phyloP scores from a whole-genome alignment of 768 basidiomycete genomes.

The button mushroom (Agaricus bisporus) region DNA sequence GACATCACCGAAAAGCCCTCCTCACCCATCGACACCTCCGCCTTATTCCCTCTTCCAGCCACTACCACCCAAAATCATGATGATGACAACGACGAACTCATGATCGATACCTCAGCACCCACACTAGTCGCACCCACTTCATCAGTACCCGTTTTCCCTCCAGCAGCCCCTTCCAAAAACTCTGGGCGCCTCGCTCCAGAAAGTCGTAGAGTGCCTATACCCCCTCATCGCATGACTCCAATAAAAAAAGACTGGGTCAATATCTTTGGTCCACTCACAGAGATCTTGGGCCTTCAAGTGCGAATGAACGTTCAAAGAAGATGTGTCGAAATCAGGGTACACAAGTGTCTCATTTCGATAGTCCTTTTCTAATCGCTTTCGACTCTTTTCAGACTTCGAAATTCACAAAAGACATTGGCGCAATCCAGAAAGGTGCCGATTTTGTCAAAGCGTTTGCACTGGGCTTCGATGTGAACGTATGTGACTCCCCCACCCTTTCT shows the following conservation, averaged over 20 bases:
- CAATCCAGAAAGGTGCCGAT: slow-evolving; percentile 94
- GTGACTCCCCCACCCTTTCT: not conserved
- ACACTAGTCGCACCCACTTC: slow-evolving; percentile 32
- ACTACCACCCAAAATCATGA: slow-evolving; percentile 4
- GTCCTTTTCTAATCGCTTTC: not conserved
- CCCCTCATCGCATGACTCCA: slow-evolving; percentile 96
- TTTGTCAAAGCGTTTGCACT: slow-evolving; percentile 93
- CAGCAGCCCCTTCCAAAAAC: slow-evolving; percentile 49
- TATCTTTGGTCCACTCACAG: slow-evolving; percentile 92
- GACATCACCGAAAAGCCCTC: slow-evolving; percentile 16
- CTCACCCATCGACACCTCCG: slow-evolving; percentile 12
- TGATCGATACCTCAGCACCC: slow-evolving; percentile 28
- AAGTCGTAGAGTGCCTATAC: slow-evolving; percentile 83
- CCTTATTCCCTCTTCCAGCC: slow-evolving; percentile 7
- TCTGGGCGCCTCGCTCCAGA: slow-evolving; percentile 68
- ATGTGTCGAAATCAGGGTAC: slow-evolving; percentile 88
- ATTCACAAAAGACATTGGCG: slow-evolving; percentile 88
- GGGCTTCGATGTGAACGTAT: slow-evolving; percentile 92
- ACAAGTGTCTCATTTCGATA: slow-evolving; percentile 19
- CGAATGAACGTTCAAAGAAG: slow-evolving; percentile 92
- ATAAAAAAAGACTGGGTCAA: slow-evolving; percentile 95
- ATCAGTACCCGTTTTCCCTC: slow-evolving; percentile 61
- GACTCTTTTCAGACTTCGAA: slow-evolving; percentile 68
- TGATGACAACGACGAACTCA: slow-evolving; percentile 27
- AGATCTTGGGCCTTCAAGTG: slow-evolving; percentile 91